A percentile compares a stretch with the other conserved stretches of the same genome.
Evolutionary conservation across 2,329 filamentous ascomycete genomes (phyloP).

Genomic region (Pestalotiopsis sp.): DNA sequence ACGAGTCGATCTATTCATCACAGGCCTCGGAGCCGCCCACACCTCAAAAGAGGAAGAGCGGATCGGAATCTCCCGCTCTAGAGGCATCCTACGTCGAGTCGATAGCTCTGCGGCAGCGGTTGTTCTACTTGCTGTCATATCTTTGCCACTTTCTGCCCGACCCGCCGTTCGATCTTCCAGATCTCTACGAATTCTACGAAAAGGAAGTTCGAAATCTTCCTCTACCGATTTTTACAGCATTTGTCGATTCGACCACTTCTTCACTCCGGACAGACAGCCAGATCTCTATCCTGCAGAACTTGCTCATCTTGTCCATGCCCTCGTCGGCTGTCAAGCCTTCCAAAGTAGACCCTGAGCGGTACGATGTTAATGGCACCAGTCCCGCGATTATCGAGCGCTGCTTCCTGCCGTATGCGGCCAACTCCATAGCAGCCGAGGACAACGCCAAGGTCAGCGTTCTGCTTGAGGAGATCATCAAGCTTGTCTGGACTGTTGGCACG

Average conservation of each 20-base stretch:
- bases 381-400: slow-evolving; percentile 53
- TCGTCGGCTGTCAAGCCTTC: slow-evolving; percentile 43
- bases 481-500: slow-evolving; percentile 44
- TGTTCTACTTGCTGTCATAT: slow-evolving; percentile 61
- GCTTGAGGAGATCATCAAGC: slow-evolving; percentile 65
- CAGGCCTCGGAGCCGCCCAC: slow-evolving; percentile 49
- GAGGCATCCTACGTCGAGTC: slow-evolving; percentile 53
- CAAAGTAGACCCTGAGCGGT: slow-evolving; percentile 38
- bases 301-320: slow-evolving; percentile 48
- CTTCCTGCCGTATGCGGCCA: slow-evolving; percentile 69
- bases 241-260: slow-evolving; percentile 45
- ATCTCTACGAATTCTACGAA: slow-evolving; percentile 62
- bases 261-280: slow-evolving; percentile 40
- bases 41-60: slow-evolving; percentile 39
- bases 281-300: slow-evolving; percentile 46
- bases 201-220: slow-evolving; percentile 61
- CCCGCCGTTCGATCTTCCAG: slow-evolving; percentile 43
- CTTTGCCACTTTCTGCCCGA: slow-evolving; percentile 48
- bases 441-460: slow-evolving; percentile 75
- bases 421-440: slow-evolving; percentile 60
- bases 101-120: slow-evolving; percentile 61
- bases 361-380: slow-evolving; percentile 43
- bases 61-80: slow-evolving; percentile 38
- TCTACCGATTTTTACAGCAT: slow-evolving; percentile 57
- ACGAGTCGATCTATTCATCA: slow-evolving; percentile 50